Percentiles rank a stretch among this genome's conserved stretches.
phyloP scores from a whole-genome alignment of 1,284 basidiomycete species.

The Ustanciosporium gigantosporum region DNA sequence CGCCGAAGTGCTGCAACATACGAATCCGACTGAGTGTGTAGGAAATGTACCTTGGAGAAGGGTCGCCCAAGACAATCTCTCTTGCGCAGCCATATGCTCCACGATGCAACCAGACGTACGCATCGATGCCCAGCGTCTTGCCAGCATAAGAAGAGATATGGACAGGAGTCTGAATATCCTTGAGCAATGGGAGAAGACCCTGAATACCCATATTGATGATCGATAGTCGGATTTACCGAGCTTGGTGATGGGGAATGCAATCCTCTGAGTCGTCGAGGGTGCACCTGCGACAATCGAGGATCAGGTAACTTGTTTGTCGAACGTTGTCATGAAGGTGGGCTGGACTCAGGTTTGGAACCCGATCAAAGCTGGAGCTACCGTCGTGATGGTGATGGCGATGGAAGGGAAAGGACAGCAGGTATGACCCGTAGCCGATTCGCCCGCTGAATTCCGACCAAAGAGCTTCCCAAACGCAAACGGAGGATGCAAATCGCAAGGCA shows the following conservation, averaged over 20 bases:
- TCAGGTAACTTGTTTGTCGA: too few relatives aligned
- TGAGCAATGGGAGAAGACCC: slow-evolving; percentile 88
- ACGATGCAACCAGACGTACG: slow-evolving; percentile 96
- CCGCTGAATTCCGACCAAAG: too few relatives aligned
- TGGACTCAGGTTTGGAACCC: too few relatives aligned
- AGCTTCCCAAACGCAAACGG: too few relatives aligned
- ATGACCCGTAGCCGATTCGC: too few relatives aligned
- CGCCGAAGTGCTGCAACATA: slow-evolving; percentile 79
- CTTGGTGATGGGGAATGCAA: too few relatives aligned
- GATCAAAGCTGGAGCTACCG: too few relatives aligned
- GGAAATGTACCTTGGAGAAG: slow-evolving; percentile 84
- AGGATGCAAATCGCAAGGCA: too few relatives aligned
- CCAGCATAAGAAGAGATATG: slow-evolving; percentile 48
- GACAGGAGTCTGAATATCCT: slow-evolving; percentile 68
- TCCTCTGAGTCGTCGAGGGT: background rate
- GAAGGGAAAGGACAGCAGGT: too few relatives aligned
- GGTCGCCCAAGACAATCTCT: slow-evolving; percentile 82
- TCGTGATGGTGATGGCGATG: too few relatives aligned
- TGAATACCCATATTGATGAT: slow-evolving; percentile 74
- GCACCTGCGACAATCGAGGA: background rate
- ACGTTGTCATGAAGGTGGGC: too few relatives aligned
- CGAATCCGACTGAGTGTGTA: slow-evolving; percentile 92
- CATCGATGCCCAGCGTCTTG: slow-evolving; percentile 73
- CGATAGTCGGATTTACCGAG: background rate
- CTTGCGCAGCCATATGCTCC: slow-evolving; percentile 85